Evolutionary conservation across 257 asterid species (phyloP), one percentile per base, ranked within the genome.

Genomic region (Solanum lycopersicoides): DNA sequence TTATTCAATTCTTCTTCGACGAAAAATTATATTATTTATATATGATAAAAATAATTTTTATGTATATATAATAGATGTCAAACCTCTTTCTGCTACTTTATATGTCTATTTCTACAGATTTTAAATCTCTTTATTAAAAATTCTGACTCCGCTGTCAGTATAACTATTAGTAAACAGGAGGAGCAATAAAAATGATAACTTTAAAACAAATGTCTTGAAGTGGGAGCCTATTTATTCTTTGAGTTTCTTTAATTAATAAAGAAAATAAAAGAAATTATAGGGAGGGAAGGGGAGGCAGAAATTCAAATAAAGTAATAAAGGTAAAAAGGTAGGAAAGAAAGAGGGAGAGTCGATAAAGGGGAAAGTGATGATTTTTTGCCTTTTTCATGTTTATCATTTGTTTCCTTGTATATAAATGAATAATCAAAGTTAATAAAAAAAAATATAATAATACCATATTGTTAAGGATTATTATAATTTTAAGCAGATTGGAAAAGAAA

Each of bases 331-430:
- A 13, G 83, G 63, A 34, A 68, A 76, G 66, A 59, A 89, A 88
- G 88, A 85, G 75, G 87, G 56, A 89, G 72, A 86, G 90, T 87
- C 89, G 91, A 89, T 88, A 87, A 89, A 92, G 84, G 87, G 34
- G 87, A 90, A 88, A 87, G 91, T 88, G 90, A 76, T 74, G 69
- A 76, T 84, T 60, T 79, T 87, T 89, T 86, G 85, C 95, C 95
- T 87, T 92, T 92, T 88, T 93, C 84, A 92, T 92, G 94, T 90
- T 91, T 92, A 91, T 90, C 91, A 92, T 90, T 91, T 92, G 93
- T 80, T 88, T 91, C 68, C 82, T 86, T 90, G 91, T 90, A 91
- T 83, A 80, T 91, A 87, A 92, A 90, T 90, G 91, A 56, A 56
- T 18, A 89, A 91, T 89, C 85, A 53, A 14, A 73, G 41, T 45